A percentile compares a stretch with the other conserved stretches of the same genome.
These are phyloP conservation scores for Aspergillus sclerotialis DNA, from an alignment of 2,329 filamentous ascomycete genomes.

Conservation along the genomic window DNA sequence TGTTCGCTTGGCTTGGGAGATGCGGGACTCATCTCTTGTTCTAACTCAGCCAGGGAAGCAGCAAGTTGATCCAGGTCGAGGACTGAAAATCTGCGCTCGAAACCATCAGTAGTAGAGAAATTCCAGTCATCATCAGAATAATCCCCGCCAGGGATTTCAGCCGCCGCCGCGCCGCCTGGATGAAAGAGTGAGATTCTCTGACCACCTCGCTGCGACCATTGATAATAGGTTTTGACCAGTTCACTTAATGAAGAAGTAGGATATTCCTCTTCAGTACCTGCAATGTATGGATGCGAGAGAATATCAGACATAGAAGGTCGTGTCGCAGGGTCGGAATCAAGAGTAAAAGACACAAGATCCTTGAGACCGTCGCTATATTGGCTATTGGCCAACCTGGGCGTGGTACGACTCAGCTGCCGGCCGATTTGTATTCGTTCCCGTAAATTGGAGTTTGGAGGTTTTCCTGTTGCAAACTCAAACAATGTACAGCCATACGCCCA, in stretches of 20 bases:
- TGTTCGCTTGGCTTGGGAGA: conserved; percentile 18
- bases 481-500: conserved; percentile 47
- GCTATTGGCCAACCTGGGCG: conserved; percentile 36
- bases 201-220: conserved; percentile 42
- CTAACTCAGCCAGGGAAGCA: conserved; percentile 39
- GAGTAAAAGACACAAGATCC: conserved; percentile 37
- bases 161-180: conserved; percentile 51
- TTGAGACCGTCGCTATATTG: conserved; percentile 39
- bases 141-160: conserved; percentile 42
- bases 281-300: conserved; percentile 40
- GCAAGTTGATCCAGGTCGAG: conserved; percentile 40
- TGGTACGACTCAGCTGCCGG: conserved; percentile 36
- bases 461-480: conserved; percentile 44
- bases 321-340: conserved; percentile 36
- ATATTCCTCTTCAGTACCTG: conserved; percentile 34
- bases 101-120: conserved; percentile 57
- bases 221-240: conserved; percentile 42
- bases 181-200: conserved; percentile 53
- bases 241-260: conserved; percentile 39
- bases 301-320: conserved; percentile 43
- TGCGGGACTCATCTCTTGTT: conserved; percentile 33
- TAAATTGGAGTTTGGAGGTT: conserved; percentile 42
- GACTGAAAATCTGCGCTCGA: conserved; percentile 47
- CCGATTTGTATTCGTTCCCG: conserved; percentile 42
- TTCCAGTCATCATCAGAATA: conserved; percentile 54